Base-by-base conservation (phyloP, 106 monocot genomes). In the Narthecium ossifragum region DNA sequence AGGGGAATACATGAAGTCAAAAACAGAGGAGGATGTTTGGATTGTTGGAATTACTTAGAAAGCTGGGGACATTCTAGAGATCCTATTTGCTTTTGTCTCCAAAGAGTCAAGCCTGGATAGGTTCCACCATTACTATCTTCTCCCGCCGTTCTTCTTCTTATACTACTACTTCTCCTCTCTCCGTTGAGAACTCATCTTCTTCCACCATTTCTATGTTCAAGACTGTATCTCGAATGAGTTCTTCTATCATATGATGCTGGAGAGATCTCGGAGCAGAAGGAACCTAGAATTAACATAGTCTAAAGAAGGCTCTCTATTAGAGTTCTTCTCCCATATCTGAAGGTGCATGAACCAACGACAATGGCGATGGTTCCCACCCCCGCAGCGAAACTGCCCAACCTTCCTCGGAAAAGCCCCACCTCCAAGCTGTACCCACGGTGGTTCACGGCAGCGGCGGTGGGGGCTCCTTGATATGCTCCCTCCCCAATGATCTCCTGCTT, bases 401-500 rank as follows among this genome's bases (percentile, higher is more conserved):
- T 43, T 20, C 62, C 64, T 24, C 50, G 36, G 38, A 40, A 58
- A 27, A 18, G 31, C 29, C 15, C 33, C 30, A 7, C 25, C 50
- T 7, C 6, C 38, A 47, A 2, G 48, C 22, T 6, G 27, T 50
- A 53, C 20, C 53, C 28, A 33, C 41, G 17, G 31, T 61, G 2
- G 31, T 43, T 43, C 13, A 51, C 17, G 37, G 31, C 29, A n/a
- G n/a, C n/a, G n/a, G n/a, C n/a, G 28, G 50, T 9, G 43, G 51
- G 15, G 9, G 31, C 6, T 23, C 73, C 23, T 51, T 68, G 8
- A 73, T 80, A 61, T 65, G 64, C 26, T 41, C 68, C 34, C 79
- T 86, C 59, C 91, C 85, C n/a, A 79, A 82, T 61, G 86, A 81
- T 43, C 78, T 85, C 62, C 90, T 85, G 55, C 59, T 85, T 39